Base-by-base conservation (phyloP, 768 basidiomycete genomes). In the Agrocybe pediades region DNA sequence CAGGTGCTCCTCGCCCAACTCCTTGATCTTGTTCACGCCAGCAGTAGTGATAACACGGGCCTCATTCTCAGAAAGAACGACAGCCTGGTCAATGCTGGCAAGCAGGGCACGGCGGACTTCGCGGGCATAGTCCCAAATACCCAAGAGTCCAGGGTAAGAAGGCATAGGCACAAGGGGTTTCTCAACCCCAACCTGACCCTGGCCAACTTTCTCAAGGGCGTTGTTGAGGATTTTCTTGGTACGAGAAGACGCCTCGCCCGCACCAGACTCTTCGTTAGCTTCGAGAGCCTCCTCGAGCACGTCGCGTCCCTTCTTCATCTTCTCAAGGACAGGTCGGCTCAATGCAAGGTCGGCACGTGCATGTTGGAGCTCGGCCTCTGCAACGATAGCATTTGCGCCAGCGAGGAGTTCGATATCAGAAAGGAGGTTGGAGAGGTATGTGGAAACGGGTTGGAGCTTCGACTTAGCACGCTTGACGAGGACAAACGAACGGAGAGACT, bases 391-490 rank as follows among this genome's bases (percentile, higher is more conserved):
- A 65, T 99, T 99, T 56, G 93, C 83, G 9, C 85, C 77, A 3
- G 90, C 89, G 53, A 99, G 85, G 21, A 97, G 74, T 58, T 94
- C 92, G 46, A 99, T 78, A 67, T 99, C 96, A 46, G 85, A 77
- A 55, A 99, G 82, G n/a, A 98, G 80, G 65, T 96, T 87, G 60
- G 81, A 81, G 46, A 99, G 82, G 72, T 96, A 99, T 13, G 93
- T 96, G 55, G 90, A 85, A 11, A 87, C 95, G 15, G 97, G 97
- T 20, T 90, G 86, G 41, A 99, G 87, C 74, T 98, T 99, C 42
- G 94, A 96, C 72, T 92, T 93, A n/a, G 89, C 82, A 23, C 97
- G 88, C 75, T 98, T 98, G 72, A 88, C 85, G 57, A 98, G 86
- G 9, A 99, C 95, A 68, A 99, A 99, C 0, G 92, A 94, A 16